phyloP scores from a whole-genome alignment of 495 filamentous ascomycete genomes.

The Hyaloscypha variabilis region DNA sequence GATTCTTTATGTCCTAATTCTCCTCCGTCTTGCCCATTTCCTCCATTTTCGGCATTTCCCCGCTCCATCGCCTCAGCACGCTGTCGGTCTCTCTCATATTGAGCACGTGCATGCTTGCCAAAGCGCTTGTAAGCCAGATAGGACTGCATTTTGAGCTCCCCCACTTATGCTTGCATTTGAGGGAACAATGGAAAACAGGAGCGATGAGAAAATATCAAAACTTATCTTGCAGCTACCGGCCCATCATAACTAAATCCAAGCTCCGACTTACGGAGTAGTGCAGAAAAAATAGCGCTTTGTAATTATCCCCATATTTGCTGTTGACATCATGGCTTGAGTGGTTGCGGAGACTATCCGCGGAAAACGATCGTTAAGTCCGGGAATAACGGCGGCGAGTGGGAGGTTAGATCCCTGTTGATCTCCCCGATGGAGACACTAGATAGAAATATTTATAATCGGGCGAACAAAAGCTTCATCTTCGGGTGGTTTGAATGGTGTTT shows the following conservation, averaged over 20 bases:
- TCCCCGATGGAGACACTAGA: background rate
- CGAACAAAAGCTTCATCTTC: background rate
- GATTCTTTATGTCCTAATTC: conserved; percentile 7
- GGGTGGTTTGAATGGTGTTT: no score
- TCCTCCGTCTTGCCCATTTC: background rate
- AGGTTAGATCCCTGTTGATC: background rate
- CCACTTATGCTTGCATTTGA: background rate
- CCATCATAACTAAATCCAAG: background rate
- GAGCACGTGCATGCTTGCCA: conserved; percentile 11
- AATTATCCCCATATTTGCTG: background rate
- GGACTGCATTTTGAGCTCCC: conserved; percentile 19
- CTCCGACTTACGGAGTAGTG: background rate
- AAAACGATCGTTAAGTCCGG: background rate
- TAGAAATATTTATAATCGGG: background rate
- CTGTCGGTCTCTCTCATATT: conserved; percentile 23
- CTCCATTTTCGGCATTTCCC: conserved; percentile 16
- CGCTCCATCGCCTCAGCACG: conserved; percentile 19
- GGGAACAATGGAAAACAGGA: background rate
- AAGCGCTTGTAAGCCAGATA: conserved; percentile 23
- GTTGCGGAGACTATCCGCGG: background rate
- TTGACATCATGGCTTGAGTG: conserved; percentile 2
- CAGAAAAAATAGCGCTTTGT: background rate
- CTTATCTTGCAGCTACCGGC: background rate
- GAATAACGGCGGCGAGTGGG: conserved; percentile 2
- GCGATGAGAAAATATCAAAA: background rate